Conservation (phyloP, 768 basidiomycete species). For the Cyclocybe aegerita region DNA sequence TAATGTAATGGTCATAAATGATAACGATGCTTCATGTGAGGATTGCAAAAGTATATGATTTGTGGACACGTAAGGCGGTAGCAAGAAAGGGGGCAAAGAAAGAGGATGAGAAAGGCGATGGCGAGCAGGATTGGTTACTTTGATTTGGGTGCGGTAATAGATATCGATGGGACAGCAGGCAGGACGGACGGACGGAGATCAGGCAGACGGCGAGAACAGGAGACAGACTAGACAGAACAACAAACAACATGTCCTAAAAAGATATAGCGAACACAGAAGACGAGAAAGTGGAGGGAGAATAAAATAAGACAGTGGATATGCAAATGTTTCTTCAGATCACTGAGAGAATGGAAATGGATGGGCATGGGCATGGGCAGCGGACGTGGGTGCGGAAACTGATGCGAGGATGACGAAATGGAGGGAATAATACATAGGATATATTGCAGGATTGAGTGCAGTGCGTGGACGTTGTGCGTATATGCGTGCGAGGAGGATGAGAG, state of each 20-base stretch:
- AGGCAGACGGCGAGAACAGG: conserved; percentile 7
- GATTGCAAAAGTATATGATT: neutral
- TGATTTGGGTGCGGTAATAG: conserved; percentile 5
- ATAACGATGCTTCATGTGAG: neutral
- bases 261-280: conserved; percentile 15
- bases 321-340: conserved; percentile 17
- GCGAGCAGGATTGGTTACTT: conserved; percentile 4
- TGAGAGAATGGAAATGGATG: conserved; percentile 13
- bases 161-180: conserved; percentile 12
- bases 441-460: conserved; percentile 23
- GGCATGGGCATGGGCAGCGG: neutral
- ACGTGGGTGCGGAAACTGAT: conserved; percentile 1
- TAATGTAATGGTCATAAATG: neutral
- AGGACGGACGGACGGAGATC: conserved; percentile 8
- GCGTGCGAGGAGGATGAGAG: neutral
- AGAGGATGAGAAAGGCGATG: conserved; percentile 11
- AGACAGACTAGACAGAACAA: conserved; percentile 22
- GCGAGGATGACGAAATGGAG: neutral
- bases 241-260: conserved; percentile 23
- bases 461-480: conserved; percentile 21
- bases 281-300: conserved; percentile 12
- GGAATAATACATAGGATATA: conserved; percentile 31
- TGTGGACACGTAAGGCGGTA: neutral
- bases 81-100: conserved; percentile 2
- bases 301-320: conserved; percentile 16